Evolutionary conservation across 768 basidiomycete species (phyloP).

Genomic region (Lentinula lateritia): DNA sequence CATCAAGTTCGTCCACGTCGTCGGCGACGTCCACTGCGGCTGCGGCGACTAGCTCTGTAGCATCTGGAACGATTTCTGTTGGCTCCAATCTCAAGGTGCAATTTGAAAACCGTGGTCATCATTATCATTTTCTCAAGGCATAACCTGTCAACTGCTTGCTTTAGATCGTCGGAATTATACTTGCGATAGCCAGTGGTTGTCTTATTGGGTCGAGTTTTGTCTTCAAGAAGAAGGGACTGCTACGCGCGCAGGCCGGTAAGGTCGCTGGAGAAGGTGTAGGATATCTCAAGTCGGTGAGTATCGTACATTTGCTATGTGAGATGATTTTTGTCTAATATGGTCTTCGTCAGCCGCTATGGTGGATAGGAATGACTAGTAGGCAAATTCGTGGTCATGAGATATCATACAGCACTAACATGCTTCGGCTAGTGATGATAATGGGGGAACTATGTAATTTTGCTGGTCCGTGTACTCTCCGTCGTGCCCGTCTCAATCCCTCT

Average conservation of each 20-base stretch:
- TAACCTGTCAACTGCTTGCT: background rate
- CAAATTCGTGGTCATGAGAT: too few relatives aligned
- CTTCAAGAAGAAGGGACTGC: constrained; percentile 94
- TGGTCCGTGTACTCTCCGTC: constrained; percentile 42
- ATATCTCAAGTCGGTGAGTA: constrained; percentile 87
- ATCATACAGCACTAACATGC: background rate
- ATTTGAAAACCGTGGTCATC: background rate
- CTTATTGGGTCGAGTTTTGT: constrained; percentile 94
- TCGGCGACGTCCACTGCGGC: constrained; percentile 7
- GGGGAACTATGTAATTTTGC: constrained; percentile 87
- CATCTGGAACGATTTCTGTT: constrained; percentile 27
- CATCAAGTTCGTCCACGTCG: constrained; percentile 1
- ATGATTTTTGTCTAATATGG: constrained; percentile 4
- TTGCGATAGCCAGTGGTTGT: constrained; percentile 73
- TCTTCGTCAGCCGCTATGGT: constrained; percentile 73
- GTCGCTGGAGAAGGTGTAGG: constrained; percentile 81
- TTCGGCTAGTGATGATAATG: constrained; percentile 74
- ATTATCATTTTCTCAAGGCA: background rate
- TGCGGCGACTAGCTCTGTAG: constrained; percentile 23
- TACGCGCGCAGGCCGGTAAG: constrained; percentile 78
- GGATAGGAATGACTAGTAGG: constrained; percentile 84
- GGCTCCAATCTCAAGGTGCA: constrained; percentile 49
- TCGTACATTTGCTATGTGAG: background rate
- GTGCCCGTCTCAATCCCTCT: constrained; percentile 14
- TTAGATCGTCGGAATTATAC: constrained; percentile 71